These are phyloP conservation scores for Rachicladosporium sp. DNA, from an alignment of 2,329 filamentous ascomycete genomes.

Conservation along the genomic window DNA sequence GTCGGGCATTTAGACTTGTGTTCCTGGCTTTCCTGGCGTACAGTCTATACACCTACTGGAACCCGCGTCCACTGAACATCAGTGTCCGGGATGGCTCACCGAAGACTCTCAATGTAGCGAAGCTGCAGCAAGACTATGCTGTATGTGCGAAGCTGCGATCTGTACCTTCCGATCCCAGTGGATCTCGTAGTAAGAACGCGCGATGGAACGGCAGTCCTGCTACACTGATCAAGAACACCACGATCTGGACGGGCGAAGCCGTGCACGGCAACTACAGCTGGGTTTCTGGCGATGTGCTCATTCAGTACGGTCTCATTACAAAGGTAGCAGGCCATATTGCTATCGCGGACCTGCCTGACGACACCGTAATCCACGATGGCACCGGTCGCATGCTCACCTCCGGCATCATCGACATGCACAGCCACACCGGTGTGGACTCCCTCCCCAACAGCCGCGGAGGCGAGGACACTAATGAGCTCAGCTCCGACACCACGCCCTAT, in stretches of 20 bases:
- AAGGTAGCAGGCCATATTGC: slow-evolving; percentile 38
- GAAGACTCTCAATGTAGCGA: slow-evolving; percentile 42
- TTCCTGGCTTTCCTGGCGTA: slow-evolving; percentile 6
- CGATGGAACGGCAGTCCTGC: slow-evolving; percentile 48
- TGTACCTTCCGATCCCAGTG: slow-evolving; percentile 44
- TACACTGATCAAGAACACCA: slow-evolving; percentile 54
- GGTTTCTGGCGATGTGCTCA: slow-evolving; percentile 47
- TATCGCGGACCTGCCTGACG: slow-evolving; percentile 30
- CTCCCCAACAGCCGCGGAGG: slow-evolving; percentile 45
- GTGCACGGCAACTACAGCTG: slow-evolving; percentile 37
- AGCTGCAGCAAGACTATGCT: slow-evolving; percentile 42
- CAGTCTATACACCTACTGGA: slow-evolving; percentile 3
- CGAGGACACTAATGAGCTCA: slow-evolving; percentile 52
- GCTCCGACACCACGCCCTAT: slow-evolving; percentile 53
- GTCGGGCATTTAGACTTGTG: slow-evolving; percentile 5
- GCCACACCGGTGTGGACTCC: slow-evolving; percentile 48
- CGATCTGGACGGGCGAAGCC: slow-evolving; percentile 55
- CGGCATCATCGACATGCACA: slow-evolving; percentile 63
- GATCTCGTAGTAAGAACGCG: slow-evolving; percentile 46
- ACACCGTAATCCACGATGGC: slow-evolving; percentile 44
- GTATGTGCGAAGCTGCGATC: slow-evolving; percentile 44
- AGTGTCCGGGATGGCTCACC: slow-evolving; percentile 1
- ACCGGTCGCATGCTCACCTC: slow-evolving; percentile 49
- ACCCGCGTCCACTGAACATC: slow-evolving; percentile 1
- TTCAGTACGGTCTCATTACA: slow-evolving; percentile 50